phyloP scores from a whole-genome alignment of 805 yeast species.

The Debaryomyces prosopidis region DNA sequence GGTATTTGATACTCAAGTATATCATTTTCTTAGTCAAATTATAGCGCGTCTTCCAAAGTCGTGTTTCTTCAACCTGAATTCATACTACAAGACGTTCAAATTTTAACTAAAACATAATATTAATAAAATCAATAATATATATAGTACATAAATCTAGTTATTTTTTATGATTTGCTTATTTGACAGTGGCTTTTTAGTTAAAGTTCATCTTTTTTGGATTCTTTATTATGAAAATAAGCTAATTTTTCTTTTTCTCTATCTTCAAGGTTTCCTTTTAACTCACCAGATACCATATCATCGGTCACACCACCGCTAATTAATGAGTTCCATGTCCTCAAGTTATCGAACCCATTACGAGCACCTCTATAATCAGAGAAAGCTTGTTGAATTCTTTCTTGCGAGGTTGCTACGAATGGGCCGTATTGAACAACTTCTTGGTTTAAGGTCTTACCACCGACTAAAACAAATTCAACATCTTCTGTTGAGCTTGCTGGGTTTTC shows the following conservation, averaged over 20 bases:
- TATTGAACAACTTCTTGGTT: slow-evolving; percentile 80
- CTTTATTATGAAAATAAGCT: slow-evolving; percentile 8
- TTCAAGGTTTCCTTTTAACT: slow-evolving; percentile 33
- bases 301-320: slow-evolving; percentile 45
- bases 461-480: slow-evolving; percentile 59
- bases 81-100: background rate
- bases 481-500: slow-evolving; percentile 33
- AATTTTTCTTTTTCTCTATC: slow-evolving; percentile 24
- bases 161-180: too few relatives aligned
- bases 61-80: background rate
- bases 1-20: background rate
- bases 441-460: slow-evolving; percentile 75
- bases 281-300: slow-evolving; percentile 40
- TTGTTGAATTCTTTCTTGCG: slow-evolving; percentile 61
- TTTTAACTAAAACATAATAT: slow-evolving; percentile 1
- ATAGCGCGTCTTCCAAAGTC: background rate
- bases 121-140: background rate
- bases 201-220: slow-evolving; percentile 9
- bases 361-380: slow-evolving; percentile 74
- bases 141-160: background rate
- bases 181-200: background rate
- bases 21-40: background rate
- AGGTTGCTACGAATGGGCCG: slow-evolving; percentile 87
- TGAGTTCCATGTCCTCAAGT: slow-evolving; percentile 59
- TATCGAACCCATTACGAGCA: slow-evolving; percentile 69